Evolutionary conservation across 2,329 filamentous ascomycete species (phyloP), one percentile per base, ranked within the genome.

Genomic region (Lachnellula cervina): DNA sequence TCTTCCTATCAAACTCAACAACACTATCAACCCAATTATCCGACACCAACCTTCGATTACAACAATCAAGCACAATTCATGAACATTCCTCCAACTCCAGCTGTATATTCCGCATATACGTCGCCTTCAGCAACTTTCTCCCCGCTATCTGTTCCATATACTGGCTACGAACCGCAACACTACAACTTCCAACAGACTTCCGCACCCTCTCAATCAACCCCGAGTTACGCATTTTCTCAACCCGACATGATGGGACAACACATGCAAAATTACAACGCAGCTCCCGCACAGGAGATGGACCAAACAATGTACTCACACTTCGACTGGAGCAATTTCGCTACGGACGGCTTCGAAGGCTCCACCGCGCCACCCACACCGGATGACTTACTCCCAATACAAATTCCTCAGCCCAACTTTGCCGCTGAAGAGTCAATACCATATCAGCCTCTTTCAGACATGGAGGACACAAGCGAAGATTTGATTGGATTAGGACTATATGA

Each of bases 401-500:
- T 80, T 46, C 68, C 74, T 2, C 74, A 78, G 50, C 72, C 77
- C 14, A 67, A 69, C 19, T 68, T 77, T 9, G 69, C 77, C 34
- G 70, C 77, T 11, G 79, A 83, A 48, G 79, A 81, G 55, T 68
- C 72, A 5, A 76, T 78, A 49, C 70, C 75, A 11, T 81, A 77
- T 58, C 73, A 79, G 54, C 63, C 77, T 5, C 70, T 82, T 23
- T 77, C 80, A 34, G 77, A 82, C 40, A 76, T 81, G 48, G 82
- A 83, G 28, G 69, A 77, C 25, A 75, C 80, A 14, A 86, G 83
- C 38, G 88, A 91, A 65, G 86, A 90, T 57, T 77, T 93, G 1
- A 79, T 91, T n/a, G 89, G 89, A 19, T 86, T 94, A 80, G 89
- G 89, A 0, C 79, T 94, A 0, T 94, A 94, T 70, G 89, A 90